A percentile compares a stretch with the other conserved stretches of the same genome.
These are phyloP conservation scores for Protomyces lactucae-debilis DNA, from an alignment of 1,139 yeast species.

Conservation along the genomic window DNA sequence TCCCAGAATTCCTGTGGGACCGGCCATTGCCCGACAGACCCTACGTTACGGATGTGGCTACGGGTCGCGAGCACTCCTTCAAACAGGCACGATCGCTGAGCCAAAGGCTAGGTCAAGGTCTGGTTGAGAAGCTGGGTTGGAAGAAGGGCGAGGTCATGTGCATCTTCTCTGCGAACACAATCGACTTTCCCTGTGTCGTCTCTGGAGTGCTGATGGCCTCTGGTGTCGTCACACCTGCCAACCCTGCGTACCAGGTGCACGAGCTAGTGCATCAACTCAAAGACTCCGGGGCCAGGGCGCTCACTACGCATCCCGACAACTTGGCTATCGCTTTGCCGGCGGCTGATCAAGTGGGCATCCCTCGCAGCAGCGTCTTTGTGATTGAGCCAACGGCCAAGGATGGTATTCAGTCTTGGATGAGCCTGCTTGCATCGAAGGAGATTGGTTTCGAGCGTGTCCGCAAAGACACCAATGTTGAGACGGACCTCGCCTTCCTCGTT, in stretches of 20 bases:
- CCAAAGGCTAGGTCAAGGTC: slow-evolving; percentile 21
- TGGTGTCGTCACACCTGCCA: slow-evolving; percentile 41
- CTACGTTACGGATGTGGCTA: slow-evolving; percentile 15
- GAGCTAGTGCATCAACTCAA: slow-evolving; percentile 41
- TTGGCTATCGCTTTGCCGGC: slow-evolving; percentile 37
- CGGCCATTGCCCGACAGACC: slow-evolving; percentile 20
- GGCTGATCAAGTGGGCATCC: slow-evolving; percentile 18
- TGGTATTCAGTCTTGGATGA: slow-evolving; percentile 31
- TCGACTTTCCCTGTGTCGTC: slow-evolving; percentile 38
- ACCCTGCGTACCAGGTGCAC: slow-evolving; percentile 37
- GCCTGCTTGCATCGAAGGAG: slow-evolving; percentile 29
- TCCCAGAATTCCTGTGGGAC: slow-evolving; percentile 23
- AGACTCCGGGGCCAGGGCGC: slow-evolving; percentile 36
- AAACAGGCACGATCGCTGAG: neutral
- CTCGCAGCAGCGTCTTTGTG: slow-evolving; percentile 7
- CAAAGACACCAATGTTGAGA: slow-evolving; percentile 23
- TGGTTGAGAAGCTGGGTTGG: slow-evolving; percentile 35
- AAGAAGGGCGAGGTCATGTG: slow-evolving; percentile 38
- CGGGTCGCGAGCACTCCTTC: slow-evolving; percentile 11
- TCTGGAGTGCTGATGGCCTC: slow-evolving; percentile 39
- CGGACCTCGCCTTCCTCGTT: slow-evolving; percentile 41
- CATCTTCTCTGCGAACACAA: slow-evolving; percentile 37
- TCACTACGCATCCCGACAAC: slow-evolving; percentile 34
- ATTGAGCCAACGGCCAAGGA: slow-evolving; percentile 29
- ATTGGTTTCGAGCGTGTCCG: slow-evolving; percentile 30